These are phyloP conservation scores for Hydnum rufescens DNA, from an alignment of 768 basidiomycete species.

Conservation along the genomic window DNA sequence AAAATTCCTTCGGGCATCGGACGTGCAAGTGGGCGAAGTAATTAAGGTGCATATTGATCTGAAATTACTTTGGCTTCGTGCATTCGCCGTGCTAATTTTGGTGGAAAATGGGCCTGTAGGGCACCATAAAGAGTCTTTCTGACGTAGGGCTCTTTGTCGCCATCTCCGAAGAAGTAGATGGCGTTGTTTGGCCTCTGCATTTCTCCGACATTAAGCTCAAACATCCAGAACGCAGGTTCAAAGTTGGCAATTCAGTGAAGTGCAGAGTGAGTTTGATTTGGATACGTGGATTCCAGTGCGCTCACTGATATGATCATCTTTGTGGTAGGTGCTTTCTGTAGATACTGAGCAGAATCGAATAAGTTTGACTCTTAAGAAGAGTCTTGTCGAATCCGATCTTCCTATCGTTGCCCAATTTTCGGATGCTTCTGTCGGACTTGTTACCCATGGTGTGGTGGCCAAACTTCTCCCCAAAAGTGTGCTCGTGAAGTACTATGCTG, in stretches of 20 bases:
- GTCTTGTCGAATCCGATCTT: conserved; percentile 59
- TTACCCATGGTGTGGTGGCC: conserved; percentile 69
- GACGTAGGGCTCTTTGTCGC: conserved; percentile 70
- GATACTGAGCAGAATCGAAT: conserved; percentile 68
- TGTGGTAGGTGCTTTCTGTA: conserved; percentile 50
- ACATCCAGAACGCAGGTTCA: conserved; percentile 83
- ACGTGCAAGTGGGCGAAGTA: conserved; percentile 69
- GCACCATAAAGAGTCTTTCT: conserved; percentile 64
- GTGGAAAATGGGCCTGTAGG: no score
- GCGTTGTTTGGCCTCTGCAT: conserved; percentile 82
- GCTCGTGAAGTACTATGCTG: conserved; percentile 81
- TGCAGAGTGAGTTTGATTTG: conserved; percentile 41
- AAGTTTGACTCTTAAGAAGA: conserved; percentile 78
- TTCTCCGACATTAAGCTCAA: conserved; percentile 91
- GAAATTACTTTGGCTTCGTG: not conserved
- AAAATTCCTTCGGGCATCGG: conserved; percentile 62
- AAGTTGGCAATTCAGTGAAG: conserved; percentile 60
- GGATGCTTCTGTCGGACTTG: conserved; percentile 45
- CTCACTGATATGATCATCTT: not conserved
- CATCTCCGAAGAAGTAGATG: conserved; percentile 73
- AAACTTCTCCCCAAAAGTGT: conserved; percentile 63
- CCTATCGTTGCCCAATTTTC: conserved; percentile 46
- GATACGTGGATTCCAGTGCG: conserved; percentile 1
- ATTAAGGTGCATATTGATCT: conserved; percentile 38
- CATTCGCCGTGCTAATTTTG: not conserved